Percentiles rank a stretch among this genome's conserved stretches.
Evolutionary conservation across 495 filamentous ascomycete genomes (phyloP).

Genomic region (Podospora pseudopauciseta): DNA sequence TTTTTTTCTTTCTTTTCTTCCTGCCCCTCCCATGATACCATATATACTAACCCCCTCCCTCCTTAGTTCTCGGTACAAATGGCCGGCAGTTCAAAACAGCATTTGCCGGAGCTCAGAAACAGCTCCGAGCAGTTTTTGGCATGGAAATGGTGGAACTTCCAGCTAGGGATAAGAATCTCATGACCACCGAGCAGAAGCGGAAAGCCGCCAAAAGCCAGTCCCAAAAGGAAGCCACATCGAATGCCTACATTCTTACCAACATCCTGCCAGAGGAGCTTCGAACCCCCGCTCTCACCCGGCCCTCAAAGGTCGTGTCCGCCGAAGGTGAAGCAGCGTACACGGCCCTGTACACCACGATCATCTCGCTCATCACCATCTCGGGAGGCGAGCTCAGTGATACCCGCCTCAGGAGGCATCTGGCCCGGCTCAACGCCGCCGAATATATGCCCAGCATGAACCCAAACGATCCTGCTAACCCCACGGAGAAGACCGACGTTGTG

Average conservation of each 20-base stretch:
- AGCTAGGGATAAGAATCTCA: conserved; percentile 77
- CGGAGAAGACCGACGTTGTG: conserved; percentile 69
- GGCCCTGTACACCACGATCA: conserved; percentile 73
- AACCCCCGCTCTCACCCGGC: conserved; percentile 60
- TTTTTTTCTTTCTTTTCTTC: background rate
- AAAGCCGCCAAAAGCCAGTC: conserved; percentile 45
- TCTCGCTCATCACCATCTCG: conserved; percentile 66
- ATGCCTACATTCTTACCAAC: conserved; percentile 72
- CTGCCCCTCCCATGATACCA: background rate
- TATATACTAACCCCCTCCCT: conserved; percentile 10
- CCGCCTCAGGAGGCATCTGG: conserved; percentile 69
- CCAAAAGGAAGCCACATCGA: conserved; percentile 49
- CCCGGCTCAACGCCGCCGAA: conserved; percentile 68
- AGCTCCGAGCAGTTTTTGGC: conserved; percentile 65
- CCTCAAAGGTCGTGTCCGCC: conserved; percentile 60
- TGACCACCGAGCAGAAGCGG: conserved; percentile 71
- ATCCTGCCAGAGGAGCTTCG: conserved; percentile 64
- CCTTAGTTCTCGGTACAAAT: conserved; percentile 50
- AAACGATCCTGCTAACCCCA: conserved; percentile 55
- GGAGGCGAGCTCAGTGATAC: conserved; percentile 69
- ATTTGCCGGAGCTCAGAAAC: conserved; percentile 63
- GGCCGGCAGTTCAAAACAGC: conserved; percentile 62
- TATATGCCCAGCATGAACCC: conserved; percentile 50
- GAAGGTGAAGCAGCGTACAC: conserved; percentile 72
- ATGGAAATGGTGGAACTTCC: conserved; percentile 87